phyloP scores from a whole-genome alignment of 106 monocot species.

The Dendrobium nobile region DNA sequence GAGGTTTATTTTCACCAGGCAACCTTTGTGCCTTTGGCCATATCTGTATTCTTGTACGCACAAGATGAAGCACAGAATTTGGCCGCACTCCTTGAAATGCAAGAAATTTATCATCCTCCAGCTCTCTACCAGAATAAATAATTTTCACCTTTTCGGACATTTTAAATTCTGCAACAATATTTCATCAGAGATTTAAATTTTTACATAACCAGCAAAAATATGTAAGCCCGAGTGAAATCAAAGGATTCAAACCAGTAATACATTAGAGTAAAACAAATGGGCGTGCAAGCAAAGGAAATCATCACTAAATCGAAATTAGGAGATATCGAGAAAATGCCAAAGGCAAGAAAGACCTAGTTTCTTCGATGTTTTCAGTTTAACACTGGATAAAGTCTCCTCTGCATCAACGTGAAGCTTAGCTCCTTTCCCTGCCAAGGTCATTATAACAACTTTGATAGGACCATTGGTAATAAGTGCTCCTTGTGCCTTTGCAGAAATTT shows the following conservation, averaged over 20 bases:
- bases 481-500: constrained; percentile 49
- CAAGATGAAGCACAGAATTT: constrained; percentile 81
- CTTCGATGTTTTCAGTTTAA: constrained; percentile 71
- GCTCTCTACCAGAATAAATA: constrained; percentile 69
- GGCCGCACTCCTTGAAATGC: constrained; percentile 57
- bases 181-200: not conserved
- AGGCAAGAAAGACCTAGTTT: constrained; percentile 57
- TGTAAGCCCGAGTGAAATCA: not conserved
- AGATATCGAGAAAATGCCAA: not conserved
- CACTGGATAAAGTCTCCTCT: constrained; percentile 51
- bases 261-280: not conserved
- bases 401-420: constrained; percentile 61
- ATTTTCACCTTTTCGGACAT: constrained; percentile 63
- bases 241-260: constrained; percentile 6
- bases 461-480: constrained; percentile 37
- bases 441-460: constrained; percentile 57
- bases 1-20: constrained; percentile 83
- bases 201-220: not conserved
- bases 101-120: constrained; percentile 68
- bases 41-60: constrained; percentile 71
- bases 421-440: constrained; percentile 65
- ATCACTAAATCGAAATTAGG: not conserved
- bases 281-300: not conserved
- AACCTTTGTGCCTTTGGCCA: constrained; percentile 88
- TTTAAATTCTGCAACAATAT: constrained; percentile 57